phyloP scores from a whole-genome alignment of 2,329 filamentous ascomycete species.

The Talaromyces verruculosus region DNA sequence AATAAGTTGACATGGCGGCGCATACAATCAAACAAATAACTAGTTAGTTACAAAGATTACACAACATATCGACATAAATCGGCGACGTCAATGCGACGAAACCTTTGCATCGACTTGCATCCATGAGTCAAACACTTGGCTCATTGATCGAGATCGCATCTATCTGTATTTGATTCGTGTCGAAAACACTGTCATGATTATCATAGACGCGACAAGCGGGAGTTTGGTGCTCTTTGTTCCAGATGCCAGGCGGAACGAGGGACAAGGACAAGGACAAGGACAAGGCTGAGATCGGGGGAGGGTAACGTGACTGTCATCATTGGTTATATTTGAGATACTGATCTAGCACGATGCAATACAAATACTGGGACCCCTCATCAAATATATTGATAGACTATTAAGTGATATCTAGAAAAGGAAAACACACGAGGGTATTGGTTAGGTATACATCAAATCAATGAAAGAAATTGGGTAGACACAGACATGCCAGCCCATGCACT shows the following conservation, averaged over 20 bases:
- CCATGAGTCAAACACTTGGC: neutral
- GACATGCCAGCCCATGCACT: neutral
- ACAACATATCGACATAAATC: neutral
- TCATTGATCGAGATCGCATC: neutral
- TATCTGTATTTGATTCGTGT: neutral
- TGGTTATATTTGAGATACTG: neutral
- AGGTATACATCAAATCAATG: conserved; percentile 1
- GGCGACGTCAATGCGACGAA: neutral
- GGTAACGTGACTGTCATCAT: neutral
- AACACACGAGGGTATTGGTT: conserved; percentile 12
- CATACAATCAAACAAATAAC: neutral
- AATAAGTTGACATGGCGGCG: neutral
- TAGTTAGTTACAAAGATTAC: neutral
- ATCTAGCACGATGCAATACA: neutral
- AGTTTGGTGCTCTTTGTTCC: neutral
- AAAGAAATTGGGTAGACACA: neutral
- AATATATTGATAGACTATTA: neutral
- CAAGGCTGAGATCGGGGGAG: neutral
- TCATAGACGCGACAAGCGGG: neutral
- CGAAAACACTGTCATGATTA: neutral
- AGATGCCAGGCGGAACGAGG: neutral
- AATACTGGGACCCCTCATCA: conserved; percentile 3
- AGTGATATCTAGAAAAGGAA: neutral
- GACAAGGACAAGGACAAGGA: neutral
- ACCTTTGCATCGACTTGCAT: neutral